Base-by-base conservation (phyloP, 2,329 filamentous ascomycete species). In the Calonectria hongkongensis region DNA sequence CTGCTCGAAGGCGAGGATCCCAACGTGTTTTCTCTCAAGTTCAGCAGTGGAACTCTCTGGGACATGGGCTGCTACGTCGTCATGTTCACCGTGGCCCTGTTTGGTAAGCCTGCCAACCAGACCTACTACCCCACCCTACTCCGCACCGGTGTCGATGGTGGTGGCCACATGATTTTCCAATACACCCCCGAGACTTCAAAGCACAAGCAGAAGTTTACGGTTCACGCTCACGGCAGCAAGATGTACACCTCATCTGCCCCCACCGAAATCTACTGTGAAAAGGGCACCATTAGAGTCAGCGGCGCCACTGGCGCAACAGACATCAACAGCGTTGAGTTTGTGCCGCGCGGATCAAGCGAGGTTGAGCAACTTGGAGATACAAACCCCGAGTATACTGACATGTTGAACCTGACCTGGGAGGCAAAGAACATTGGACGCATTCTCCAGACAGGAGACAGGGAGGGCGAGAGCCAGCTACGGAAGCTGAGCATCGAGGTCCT, bases 21-120 rank as follows among this genome's bases (percentile, higher is more conserved):
- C 3, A 77, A 77, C 9, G 75, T 77, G 2, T 63, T 73, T 2
- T 77, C 75, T 0, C 71, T 48, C 16, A 75, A 73, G 10, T 73
- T 77, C 7, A 77, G 75, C 2, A 75, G 75, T 6, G 75, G 75
- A 2, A 68, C 66, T 15, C 25, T 77, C 0, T 77, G 75, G 75
- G 75, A 77, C 28, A 77, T 77, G 75, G 75, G 75, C 0, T 76
- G 75, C 3, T 77, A 77, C 27, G 66, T 66, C 12, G 75, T 77
- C 43, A 77, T 76, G 41, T 77, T 77, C 1, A 63, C 75, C 1
- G 25, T 77, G 0, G 58, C 75, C 0, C 75, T 77, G 2, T 77
- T 77, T 2, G 75, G 75, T 1, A 70, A 48, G 6, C 75, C 75
- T 45, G 10, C 71, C 10, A 43, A 28, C 12, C 71, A 77, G 28